phyloP scores from a whole-genome alignment of 2,329 filamentous ascomycete genomes.

The Aspergillus quadricinctus region DNA sequence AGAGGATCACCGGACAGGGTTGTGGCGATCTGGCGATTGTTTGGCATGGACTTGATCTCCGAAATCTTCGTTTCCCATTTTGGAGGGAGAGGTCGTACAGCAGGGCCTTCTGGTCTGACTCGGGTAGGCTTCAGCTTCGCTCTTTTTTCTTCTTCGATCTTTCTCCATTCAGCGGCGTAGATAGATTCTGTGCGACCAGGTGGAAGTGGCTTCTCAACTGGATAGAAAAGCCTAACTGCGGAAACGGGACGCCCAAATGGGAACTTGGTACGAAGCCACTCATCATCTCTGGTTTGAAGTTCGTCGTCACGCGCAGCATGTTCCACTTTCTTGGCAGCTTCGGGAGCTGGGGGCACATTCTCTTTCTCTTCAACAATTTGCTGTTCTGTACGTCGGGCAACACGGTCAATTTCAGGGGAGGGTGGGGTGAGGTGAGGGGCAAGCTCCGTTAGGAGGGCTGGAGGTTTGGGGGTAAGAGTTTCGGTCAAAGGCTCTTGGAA shows the following conservation, averaged over 20 bases:
- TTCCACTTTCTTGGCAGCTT: not conserved
- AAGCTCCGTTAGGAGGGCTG: not conserved
- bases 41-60: conserved; percentile 23
- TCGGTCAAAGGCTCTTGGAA: conserved; percentile 11
- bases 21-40: conserved; percentile 24
- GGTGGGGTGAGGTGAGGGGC: conserved; percentile 8
- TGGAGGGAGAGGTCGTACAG: conserved; percentile 31
- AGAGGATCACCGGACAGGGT: conserved; percentile 34
- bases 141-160: conserved; percentile 22
- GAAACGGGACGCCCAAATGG: conserved; percentile 26
- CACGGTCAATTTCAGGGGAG: not conserved
- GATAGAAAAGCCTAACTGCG: conserved; percentile 26
- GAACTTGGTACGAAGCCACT: conserved; percentile 16
- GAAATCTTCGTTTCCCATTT: conserved; percentile 35
- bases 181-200: conserved; percentile 26
- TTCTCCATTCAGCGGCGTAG: conserved; percentile 24
- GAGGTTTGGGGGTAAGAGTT: not conserved
- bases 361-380: conserved; percentile 11
- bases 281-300: conserved; percentile 11
- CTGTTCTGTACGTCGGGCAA: not conserved
- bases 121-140: conserved; percentile 17
- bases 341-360: conserved; percentile 8
- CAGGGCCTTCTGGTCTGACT: conserved; percentile 23
- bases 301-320: conserved; percentile 2
- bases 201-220: conserved; percentile 19